These are phyloP conservation scores for Apiospora sp. DNA, from an alignment of 2,329 filamentous ascomycete species.

Conservation along the genomic window DNA sequence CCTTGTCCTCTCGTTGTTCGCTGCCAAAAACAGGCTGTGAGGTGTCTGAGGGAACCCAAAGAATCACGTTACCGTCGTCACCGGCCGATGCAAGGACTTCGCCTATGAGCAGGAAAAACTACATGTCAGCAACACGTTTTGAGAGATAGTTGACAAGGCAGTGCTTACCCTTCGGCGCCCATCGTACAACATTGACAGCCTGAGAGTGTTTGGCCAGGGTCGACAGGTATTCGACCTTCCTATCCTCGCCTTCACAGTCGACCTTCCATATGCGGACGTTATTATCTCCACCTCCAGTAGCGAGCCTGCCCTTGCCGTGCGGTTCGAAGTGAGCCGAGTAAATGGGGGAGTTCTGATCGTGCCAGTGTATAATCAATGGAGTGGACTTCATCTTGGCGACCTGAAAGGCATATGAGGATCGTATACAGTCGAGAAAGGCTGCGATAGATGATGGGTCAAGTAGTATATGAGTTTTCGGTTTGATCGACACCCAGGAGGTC, in stretches of 20 bases:
- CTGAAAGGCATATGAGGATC: constrained; percentile 32
- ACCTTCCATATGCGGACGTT: constrained; percentile 95
- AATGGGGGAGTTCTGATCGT: constrained; percentile 94
- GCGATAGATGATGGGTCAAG: background rate
- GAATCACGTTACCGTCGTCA: constrained; percentile 95
- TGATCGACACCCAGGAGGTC: background rate
- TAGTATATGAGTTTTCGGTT: background rate
- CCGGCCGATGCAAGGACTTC: constrained; percentile 94
- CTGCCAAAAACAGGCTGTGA: constrained; percentile 78
- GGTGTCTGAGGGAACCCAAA: constrained; percentile 91
- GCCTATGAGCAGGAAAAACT: constrained; percentile 58
- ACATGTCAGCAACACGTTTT: constrained; percentile 29
- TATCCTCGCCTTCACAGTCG: constrained; percentile 82
- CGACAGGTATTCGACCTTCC: constrained; percentile 89
- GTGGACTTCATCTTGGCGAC: constrained; percentile 84
- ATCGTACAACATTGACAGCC: constrained; percentile 96
- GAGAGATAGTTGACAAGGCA: constrained; percentile 9
- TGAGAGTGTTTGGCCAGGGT: constrained; percentile 94
- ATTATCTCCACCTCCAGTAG: constrained; percentile 95
- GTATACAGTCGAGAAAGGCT: background rate
- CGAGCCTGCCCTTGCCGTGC: constrained; percentile 87
- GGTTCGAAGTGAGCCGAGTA: constrained; percentile 98
- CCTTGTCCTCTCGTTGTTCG: constrained; percentile 89
- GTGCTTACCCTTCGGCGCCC: constrained; percentile 84
- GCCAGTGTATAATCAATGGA: constrained; percentile 97